Percentiles rank a stretch among this genome's conserved stretches.
Conservation (phyloP, 768 basidiomycete genomes). For the Hydnum rufescens region DNA sequence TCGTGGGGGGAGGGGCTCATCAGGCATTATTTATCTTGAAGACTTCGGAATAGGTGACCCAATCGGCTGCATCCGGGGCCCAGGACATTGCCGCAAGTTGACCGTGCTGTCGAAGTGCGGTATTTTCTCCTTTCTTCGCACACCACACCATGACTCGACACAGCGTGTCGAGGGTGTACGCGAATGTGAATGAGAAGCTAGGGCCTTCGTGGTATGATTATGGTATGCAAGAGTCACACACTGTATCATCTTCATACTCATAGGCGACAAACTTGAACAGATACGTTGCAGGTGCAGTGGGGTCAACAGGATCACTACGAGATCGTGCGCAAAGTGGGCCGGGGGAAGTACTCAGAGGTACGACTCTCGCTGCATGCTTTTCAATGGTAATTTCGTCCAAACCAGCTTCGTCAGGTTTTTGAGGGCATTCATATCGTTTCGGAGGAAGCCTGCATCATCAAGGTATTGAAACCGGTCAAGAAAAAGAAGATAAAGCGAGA, state of each 20-base stretch:
- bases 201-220: conserved; percentile 46
- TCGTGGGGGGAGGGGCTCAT: background rate
- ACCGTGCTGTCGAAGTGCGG: background rate
- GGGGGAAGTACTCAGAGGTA: conserved; percentile 50
- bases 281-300: conserved; percentile 43
- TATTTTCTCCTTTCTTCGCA: background rate
- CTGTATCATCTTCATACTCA: background rate
- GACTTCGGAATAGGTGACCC: background rate
- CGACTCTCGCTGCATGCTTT: conserved; percentile 9
- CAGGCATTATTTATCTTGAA: background rate
- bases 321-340: conserved; percentile 39
- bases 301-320: conserved; percentile 48
- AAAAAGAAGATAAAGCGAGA: conserved; percentile 56
- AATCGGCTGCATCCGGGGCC: background rate
- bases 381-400: background rate
- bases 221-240: conserved; percentile 20
- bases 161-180: conserved; percentile 31
- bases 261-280: conserved; percentile 14
- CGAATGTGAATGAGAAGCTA: conserved; percentile 36
- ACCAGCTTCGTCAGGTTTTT: conserved; percentile 26
- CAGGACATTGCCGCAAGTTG: background rate
- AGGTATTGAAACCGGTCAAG: conserved; percentile 54
- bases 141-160: conserved; percentile 1
- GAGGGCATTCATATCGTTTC: conserved; percentile 37
- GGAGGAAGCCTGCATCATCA: conserved; percentile 38